Evolutionary conservation across 164 flowering plant species (phyloP).

Genomic region (Tetracentron sinense): DNA sequence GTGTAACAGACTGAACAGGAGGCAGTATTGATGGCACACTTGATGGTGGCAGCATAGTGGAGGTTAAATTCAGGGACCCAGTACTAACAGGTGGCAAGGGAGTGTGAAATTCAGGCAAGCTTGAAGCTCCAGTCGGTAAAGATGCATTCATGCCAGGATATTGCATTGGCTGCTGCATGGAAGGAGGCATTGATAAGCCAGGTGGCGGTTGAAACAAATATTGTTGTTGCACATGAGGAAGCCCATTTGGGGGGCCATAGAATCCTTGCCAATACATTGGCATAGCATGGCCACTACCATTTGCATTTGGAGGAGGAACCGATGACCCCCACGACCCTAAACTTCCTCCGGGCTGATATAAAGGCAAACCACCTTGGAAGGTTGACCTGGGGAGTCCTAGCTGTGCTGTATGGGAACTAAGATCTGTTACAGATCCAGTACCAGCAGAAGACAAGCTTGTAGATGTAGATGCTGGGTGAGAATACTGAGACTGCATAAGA

Average conservation of each 20-base stretch:
- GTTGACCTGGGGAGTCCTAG: slow-evolving; percentile 54
- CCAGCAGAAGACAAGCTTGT: slow-evolving; percentile 57
- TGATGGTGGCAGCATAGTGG: slow-evolving; percentile 26
- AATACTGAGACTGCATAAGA: slow-evolving; percentile 79
- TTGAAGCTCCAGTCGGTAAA: slow-evolving; percentile 40
- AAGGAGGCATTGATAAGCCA: slow-evolving; percentile 62
- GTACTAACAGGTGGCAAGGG: slow-evolving; percentile 35
- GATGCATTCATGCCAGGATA: slow-evolving; percentile 52
- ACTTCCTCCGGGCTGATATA: slow-evolving; percentile 73
- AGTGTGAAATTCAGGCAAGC: slow-evolving; percentile 39
- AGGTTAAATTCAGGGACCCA: slow-evolving; percentile 31
- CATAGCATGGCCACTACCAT: slow-evolving; percentile 62
- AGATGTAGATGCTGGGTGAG: slow-evolving; percentile 51
- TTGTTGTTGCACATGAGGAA: slow-evolving; percentile 66
- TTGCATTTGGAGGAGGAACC: slow-evolving; percentile 52
- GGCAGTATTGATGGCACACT: slow-evolving; percentile 36
- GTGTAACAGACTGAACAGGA: slow-evolving; percentile 37
- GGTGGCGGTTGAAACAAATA: slow-evolving; percentile 71
- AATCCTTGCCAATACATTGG: slow-evolving; percentile 94
- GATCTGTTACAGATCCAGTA: slow-evolving; percentile 49
- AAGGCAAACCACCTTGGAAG: slow-evolving; percentile 73
- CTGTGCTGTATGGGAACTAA: slow-evolving; percentile 43
- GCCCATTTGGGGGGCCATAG: slow-evolving; percentile 69
- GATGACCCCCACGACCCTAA: slow-evolving; percentile 76
- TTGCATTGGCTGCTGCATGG: slow-evolving; percentile 75